Conservation (phyloP, 2,329 filamentous ascomycete species). For the Lecanicillium sp. region DNA sequence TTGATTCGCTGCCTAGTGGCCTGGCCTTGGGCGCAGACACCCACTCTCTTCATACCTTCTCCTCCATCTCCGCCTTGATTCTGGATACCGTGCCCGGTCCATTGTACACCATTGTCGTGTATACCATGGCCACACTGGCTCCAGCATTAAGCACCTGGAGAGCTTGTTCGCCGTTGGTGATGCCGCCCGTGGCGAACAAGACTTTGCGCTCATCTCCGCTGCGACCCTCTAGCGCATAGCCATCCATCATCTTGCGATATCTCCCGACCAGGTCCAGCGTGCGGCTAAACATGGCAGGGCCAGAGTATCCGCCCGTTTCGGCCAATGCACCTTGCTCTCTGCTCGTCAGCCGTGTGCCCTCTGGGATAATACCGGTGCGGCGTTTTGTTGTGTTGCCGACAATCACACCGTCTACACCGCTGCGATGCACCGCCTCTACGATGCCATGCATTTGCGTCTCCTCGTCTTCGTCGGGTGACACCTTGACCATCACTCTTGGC, state of each 20-base stretch:
- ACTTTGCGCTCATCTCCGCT: constrained; percentile 52
- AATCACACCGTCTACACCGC: constrained; percentile 89
- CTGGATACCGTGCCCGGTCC: constrained; percentile 56
- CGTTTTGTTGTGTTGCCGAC: constrained; percentile 95
- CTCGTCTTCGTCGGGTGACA: constrained; percentile 89
- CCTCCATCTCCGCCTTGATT: constrained; percentile 41
- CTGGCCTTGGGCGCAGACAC: no score
- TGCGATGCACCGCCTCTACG: constrained; percentile 71
- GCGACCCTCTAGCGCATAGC: constrained; percentile 24
- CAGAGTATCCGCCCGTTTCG: constrained; percentile 84
- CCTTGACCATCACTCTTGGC: constrained; percentile 83
- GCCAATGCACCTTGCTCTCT: constrained; percentile 60
- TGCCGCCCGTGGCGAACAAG: constrained; percentile 89
- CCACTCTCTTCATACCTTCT: no score
- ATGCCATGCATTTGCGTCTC: constrained; percentile 81
- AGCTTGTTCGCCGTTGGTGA: constrained; percentile 81
- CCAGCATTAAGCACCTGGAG: constrained; percentile 76
- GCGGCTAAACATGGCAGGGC: constrained; percentile 77
- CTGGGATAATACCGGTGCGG: constrained; percentile 61
- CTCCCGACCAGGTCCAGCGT: constrained; percentile 71
- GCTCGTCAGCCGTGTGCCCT: constrained; percentile 53
- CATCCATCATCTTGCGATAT: constrained; percentile 65
- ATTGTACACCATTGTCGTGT: constrained; percentile 65
- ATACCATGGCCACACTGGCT: constrained; percentile 84
- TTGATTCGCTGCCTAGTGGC: no score